phyloP scores from a whole-genome alignment of 768 basidiomycete genomes.

The Rhizopogon salebrosus region DNA sequence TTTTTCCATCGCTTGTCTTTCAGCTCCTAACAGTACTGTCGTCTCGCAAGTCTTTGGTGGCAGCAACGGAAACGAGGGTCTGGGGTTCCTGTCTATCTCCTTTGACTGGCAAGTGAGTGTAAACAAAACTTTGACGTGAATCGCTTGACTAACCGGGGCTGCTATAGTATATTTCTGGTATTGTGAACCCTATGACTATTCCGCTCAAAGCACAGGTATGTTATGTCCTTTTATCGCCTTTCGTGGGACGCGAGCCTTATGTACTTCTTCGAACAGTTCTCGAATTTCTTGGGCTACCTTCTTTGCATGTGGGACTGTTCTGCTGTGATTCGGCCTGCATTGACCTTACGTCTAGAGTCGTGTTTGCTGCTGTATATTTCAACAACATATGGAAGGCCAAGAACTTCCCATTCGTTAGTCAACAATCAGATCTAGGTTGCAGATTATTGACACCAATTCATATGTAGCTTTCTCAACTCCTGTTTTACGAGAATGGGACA shows the following conservation, averaged over 20 bases:
- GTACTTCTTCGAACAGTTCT: slow-evolving; percentile 24
- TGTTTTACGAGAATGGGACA: slow-evolving; percentile 50
- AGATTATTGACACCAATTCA: slow-evolving; percentile 5
- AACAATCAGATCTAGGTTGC: too few relatives aligned
- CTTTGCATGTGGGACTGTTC: slow-evolving; percentile 43
- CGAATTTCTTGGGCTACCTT: slow-evolving; percentile 42
- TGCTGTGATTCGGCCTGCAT: slow-evolving; percentile 1
- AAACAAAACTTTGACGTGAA: slow-evolving; percentile 20
- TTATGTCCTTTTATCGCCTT: not conserved
- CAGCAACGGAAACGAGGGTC: slow-evolving; percentile 57
- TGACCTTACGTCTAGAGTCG: slow-evolving; percentile 23
- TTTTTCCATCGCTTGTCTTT: slow-evolving; percentile 52
- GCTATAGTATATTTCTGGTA: slow-evolving; percentile 18
- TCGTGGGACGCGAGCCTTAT: too few relatives aligned
- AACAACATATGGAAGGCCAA: slow-evolving; percentile 54
- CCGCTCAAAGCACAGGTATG: slow-evolving; percentile 46
- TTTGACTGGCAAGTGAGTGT: slow-evolving; percentile 55
- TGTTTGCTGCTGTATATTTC: slow-evolving; percentile 33
- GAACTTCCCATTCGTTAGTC: slow-evolving; percentile 50
- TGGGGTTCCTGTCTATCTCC: slow-evolving; percentile 53
- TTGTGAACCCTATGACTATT: slow-evolving; percentile 44
- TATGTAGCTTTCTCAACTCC: slow-evolving; percentile 37
- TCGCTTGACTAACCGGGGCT: not conserved
- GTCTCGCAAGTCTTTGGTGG: slow-evolving; percentile 58
- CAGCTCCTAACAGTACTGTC: slow-evolving; percentile 40